phyloP scores from a whole-genome alignment of 2,329 filamentous ascomycete species.

The Curvularia lunata region DNA sequence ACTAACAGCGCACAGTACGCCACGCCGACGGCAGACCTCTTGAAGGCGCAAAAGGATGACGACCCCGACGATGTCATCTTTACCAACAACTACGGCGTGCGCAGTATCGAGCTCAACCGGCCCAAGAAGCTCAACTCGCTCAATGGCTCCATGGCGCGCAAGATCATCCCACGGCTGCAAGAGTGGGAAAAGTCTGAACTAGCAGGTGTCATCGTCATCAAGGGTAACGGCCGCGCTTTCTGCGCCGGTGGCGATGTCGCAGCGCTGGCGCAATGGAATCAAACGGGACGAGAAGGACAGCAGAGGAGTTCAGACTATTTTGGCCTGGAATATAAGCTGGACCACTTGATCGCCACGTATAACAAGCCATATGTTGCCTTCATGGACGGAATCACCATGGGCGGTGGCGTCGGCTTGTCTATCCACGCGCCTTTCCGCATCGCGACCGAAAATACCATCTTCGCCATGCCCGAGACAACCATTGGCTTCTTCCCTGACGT shows the following conservation, averaged over 20 bases:
- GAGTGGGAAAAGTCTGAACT: constrained; percentile 97
- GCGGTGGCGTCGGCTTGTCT: constrained; percentile 91
- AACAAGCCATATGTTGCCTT: constrained; percentile 90
- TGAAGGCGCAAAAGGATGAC: constrained; percentile 69
- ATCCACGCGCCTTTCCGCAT: constrained; percentile 96
- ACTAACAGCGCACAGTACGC: constrained; percentile 41
- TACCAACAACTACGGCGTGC: constrained; percentile 84
- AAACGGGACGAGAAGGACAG: constrained; percentile 71
- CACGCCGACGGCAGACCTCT: constrained; percentile 41
- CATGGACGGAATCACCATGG: constrained; percentile 99
- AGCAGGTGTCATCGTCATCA: constrained; percentile 90
- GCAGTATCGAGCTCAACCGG: constrained; percentile 92
- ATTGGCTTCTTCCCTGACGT: constrained; percentile 99
- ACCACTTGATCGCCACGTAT: constrained; percentile 95
- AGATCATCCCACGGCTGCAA: constrained; percentile 85
- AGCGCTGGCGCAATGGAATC: constrained; percentile 76
- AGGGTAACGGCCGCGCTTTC: constrained; percentile 85
- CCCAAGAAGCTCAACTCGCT: constrained; percentile 91
- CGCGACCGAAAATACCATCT: constrained; percentile 92
- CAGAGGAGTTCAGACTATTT: constrained; percentile 84
- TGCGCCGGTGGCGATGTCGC: constrained; percentile 94
- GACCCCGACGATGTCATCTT: constrained; percentile 92
- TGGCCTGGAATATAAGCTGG: constrained; percentile 90
- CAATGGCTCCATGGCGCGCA: constrained; percentile 91
- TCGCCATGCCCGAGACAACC: constrained; percentile 98